These are phyloP conservation scores for Hypsizygus ulmarius DNA, from an alignment of 1,284 basidiomycete genomes.

Conservation along the genomic window DNA sequence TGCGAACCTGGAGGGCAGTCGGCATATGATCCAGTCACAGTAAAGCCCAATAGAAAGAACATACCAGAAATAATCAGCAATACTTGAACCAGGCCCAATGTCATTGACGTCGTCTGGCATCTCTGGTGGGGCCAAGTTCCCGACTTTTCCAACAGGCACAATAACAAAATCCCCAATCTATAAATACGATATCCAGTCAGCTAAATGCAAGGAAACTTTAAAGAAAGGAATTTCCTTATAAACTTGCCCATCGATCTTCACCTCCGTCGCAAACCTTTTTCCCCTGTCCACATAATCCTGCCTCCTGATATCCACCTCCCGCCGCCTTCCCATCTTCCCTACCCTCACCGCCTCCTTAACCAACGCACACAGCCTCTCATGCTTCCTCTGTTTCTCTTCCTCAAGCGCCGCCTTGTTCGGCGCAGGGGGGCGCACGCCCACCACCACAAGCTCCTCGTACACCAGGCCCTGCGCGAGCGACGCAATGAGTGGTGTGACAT, in stretches of 20 bases:
- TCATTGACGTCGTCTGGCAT: conserved; percentile 29
- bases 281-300: conserved; percentile 26
- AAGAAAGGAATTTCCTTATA: conserved; percentile 31
- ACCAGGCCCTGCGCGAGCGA: conserved; percentile 49
- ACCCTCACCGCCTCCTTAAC: conserved; percentile 26
- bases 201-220: conserved; percentile 3
- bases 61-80: conserved; percentile 64
- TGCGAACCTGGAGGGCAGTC: conserved; percentile 52
- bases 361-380: conserved; percentile 23
- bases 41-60: conserved; percentile 6
- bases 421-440: conserved; percentile 40
- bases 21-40: background rate
- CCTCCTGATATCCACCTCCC: conserved; percentile 22
- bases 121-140: conserved; percentile 21
- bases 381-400: conserved; percentile 22
- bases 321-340: conserved; percentile 20
- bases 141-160: conserved; percentile 37
- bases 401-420: conserved; percentile 27
- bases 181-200: background rate
- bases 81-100: conserved; percentile 34
- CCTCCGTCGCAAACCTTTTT: conserved; percentile 27
- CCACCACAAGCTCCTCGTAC: conserved; percentile 47
- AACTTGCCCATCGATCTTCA: conserved; percentile 34
- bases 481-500: conserved; percentile 58
- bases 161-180: conserved; percentile 60